Conservation (phyloP, 495 filamentous ascomycete species). For the Lasiosphaeriaceae sp. region DNA sequence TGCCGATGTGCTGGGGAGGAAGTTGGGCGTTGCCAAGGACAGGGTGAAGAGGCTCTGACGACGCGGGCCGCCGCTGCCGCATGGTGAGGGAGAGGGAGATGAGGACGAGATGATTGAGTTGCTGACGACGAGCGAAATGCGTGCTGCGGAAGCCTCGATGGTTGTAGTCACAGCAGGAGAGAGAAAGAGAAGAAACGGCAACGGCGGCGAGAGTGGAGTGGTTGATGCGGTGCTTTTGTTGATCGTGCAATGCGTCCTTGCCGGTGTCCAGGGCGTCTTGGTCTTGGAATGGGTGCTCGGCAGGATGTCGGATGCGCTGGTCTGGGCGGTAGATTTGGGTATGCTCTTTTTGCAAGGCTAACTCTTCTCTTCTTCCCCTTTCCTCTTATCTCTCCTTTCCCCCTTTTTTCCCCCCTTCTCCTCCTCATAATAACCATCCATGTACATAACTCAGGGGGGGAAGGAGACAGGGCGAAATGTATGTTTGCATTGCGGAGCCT, state of each 20-base stretch:
- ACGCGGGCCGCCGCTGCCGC: slow-evolving; percentile 18
- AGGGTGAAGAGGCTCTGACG: slow-evolving; percentile 65
- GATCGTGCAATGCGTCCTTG: slow-evolving; percentile 21
- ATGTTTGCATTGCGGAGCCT: not conserved
- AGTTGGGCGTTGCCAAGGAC: slow-evolving; percentile 80
- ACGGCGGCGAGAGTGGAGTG: slow-evolving; percentile 1
- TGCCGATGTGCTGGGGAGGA: slow-evolving; percentile 65
- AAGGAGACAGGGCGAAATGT: not conserved
- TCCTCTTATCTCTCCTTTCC: too few relatives aligned
- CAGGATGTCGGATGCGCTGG: slow-evolving; percentile 20
- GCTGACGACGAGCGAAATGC: not conserved
- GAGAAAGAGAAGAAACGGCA: slow-evolving; percentile 1
- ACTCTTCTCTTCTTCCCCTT: not conserved
- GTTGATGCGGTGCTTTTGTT: slow-evolving; percentile 23
- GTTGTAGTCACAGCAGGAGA: not conserved
- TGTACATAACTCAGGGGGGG: too few relatives aligned
- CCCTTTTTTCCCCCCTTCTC: too few relatives aligned
- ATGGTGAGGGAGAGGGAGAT: not conserved
- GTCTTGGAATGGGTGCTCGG: slow-evolving; percentile 23
- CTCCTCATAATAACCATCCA: too few relatives aligned
- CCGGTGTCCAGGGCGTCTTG: slow-evolving; percentile 21
- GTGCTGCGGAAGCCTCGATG: not conserved
- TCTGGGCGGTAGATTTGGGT: slow-evolving; percentile 26
- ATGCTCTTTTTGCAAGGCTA: slow-evolving; percentile 20
- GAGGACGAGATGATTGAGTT: not conserved